Base-by-base conservation (phyloP, 1,139 yeast genomes). In the Candida sanyaensis region DNA sequence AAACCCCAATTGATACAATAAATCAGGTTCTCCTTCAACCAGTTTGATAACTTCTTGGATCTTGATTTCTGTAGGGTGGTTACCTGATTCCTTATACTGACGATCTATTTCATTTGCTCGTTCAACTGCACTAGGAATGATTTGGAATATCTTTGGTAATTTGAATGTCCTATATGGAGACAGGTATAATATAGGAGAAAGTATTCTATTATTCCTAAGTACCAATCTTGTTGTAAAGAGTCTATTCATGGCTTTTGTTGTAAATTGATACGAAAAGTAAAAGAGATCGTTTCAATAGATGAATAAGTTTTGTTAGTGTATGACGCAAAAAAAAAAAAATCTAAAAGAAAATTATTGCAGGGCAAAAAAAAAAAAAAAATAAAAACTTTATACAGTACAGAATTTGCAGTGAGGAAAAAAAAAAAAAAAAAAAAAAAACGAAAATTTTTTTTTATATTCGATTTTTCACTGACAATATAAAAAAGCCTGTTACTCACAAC, bases 21-120 rank as follows among this genome's bases (percentile, higher is more conserved):
- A 56, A 48, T 71, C 77, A 2, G 67, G 65, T n/a, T 62, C 60
- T 13, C 50, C 55, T 6, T 55, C 51, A n/a, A 73, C 65, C n/a
- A 55, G 47, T 1, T 49, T 47, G 43, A 75, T 50, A 9, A 75
- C 55, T 40, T 60, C 55, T 1, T 50, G 51, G n/a, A 43, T 39
- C 33, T 52, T 51, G 4, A 9, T 41, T 6, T 38, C 29, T 7
- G 45, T 39, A 5, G 50, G 44, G n/a, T 37, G 33, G 12, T 42
- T 37, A 8, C 41, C 44, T 21, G 41, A 37, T 24, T 44, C 28
- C 10, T 48, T 44, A 26, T 42, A 48, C 12, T 38, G 36, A 27
- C 41, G 29, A 37, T 50, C 53, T 23, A 50, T 50, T 38, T 44
- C 36, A 23, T 37, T 40, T 3, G 42, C 49, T 26, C 41, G 29